Conservation (phyloP, 208 protist species). For the Lotmaria passim region DNA sequence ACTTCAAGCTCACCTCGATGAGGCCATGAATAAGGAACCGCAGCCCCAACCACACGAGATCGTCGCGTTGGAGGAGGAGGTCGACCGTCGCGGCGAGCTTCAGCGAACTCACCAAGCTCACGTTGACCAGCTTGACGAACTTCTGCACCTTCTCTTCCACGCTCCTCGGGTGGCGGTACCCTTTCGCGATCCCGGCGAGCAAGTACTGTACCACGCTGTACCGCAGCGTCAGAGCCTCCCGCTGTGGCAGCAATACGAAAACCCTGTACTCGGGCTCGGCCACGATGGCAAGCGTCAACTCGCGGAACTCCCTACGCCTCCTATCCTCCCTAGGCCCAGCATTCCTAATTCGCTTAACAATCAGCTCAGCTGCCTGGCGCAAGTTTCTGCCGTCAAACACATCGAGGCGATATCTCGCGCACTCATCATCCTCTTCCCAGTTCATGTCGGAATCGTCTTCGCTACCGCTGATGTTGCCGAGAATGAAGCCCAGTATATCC, state of each 20-base stretch:
- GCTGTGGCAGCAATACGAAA: neutral
- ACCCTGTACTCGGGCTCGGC: neutral
- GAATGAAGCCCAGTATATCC: neutral
- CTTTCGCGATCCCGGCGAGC: slow-evolving; percentile 40
- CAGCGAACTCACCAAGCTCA: slow-evolving; percentile 58
- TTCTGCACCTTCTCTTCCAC: slow-evolving; percentile 38
- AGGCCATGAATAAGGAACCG: slow-evolving; percentile 25
- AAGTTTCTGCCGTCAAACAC: neutral
- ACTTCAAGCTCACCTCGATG: neutral
- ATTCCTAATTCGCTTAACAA: slow-evolving; percentile 52
- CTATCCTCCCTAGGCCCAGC: too few relatives aligned
- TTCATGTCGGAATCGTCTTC: neutral
- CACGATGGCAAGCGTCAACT: slow-evolving; percentile 7
- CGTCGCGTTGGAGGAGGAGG: slow-evolving; percentile 48
- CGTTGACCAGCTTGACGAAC: slow-evolving; percentile 54
- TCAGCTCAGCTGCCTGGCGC: slow-evolving; percentile 14
- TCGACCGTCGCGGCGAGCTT: slow-evolving; percentile 64
- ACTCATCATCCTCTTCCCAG: neutral
- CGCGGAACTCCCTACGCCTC: neutral
- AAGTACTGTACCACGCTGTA: slow-evolving; percentile 65
- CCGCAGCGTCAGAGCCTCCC: slow-evolving; percentile 37
- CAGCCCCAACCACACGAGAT: slow-evolving; percentile 50
- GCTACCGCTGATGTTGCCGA: neutral
- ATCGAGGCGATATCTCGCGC: neutral
- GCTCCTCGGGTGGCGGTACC: slow-evolving; percentile 20